These are phyloP conservation scores for Xerocomus brunneocitrinus DNA, from an alignment of 768 basidiomycete genomes.

Conservation along the genomic window DNA sequence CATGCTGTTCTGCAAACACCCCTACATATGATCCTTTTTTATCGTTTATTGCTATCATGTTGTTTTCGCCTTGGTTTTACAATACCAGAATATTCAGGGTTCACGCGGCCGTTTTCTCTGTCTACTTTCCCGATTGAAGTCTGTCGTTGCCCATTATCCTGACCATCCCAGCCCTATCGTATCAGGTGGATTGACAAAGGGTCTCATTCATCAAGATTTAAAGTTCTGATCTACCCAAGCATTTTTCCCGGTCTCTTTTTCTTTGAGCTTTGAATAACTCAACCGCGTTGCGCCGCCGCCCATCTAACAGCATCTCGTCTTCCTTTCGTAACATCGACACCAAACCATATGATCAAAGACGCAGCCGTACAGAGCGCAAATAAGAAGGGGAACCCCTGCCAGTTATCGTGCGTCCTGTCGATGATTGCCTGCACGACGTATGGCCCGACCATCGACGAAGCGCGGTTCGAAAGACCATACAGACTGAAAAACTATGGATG, in stretches of 20 bases:
- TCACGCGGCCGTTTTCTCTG: too few relatives aligned
- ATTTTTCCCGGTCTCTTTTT: too few relatives aligned
- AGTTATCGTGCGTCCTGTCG: slow-evolving; percentile 63
- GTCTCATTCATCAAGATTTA: too few relatives aligned
- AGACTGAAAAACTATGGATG: slow-evolving; percentile 71
- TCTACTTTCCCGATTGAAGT: too few relatives aligned
- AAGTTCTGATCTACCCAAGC: too few relatives aligned
- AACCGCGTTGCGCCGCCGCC: slow-evolving; percentile 35
- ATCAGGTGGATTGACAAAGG: too few relatives aligned
- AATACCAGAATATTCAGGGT: too few relatives aligned
- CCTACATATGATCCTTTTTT: not conserved
- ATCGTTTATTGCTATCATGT: slow-evolving; percentile 2
- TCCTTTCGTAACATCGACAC: slow-evolving; percentile 59
- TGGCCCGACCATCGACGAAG: slow-evolving; percentile 81
- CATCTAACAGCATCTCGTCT: slow-evolving; percentile 56
- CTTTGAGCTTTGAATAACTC: not conserved
- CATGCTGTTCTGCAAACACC: not conserved
- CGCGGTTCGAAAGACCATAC: slow-evolving; percentile 79
- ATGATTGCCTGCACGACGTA: slow-evolving; percentile 85
- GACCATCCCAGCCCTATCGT: too few relatives aligned
- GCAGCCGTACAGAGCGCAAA: slow-evolving; percentile 66
- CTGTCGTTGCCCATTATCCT: too few relatives aligned
- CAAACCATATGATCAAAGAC: slow-evolving; percentile 75
- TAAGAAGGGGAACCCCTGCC: slow-evolving; percentile 82
- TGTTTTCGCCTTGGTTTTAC: too few relatives aligned